These are phyloP conservation scores for Cytidiella melzeri DNA, from an alignment of 768 basidiomycete species.

Conservation along the genomic window DNA sequence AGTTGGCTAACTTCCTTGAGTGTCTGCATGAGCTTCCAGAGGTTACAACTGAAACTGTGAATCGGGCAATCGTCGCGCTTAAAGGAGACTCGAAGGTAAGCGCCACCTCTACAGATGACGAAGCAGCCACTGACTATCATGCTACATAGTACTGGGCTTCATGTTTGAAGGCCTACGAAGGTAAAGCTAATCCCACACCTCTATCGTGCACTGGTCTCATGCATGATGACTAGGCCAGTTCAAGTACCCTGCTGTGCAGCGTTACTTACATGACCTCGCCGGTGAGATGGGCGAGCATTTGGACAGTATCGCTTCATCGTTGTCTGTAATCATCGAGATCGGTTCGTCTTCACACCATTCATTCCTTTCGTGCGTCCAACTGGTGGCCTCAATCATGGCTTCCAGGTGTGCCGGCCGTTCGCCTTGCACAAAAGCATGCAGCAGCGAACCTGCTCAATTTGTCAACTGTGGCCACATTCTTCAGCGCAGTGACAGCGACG, in stretches of 20 bases:
- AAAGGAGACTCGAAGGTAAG: conserved; percentile 63
- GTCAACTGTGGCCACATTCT: conserved; percentile 74
- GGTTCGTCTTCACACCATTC: conserved; percentile 36
- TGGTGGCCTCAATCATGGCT: background rate
- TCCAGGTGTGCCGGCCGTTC: conserved; percentile 67
- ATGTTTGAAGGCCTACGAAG: conserved; percentile 58
- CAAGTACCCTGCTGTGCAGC: conserved; percentile 62
- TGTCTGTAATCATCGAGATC: conserved; percentile 74
- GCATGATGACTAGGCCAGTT: conserved; percentile 51
- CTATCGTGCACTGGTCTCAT: conserved; percentile 4
- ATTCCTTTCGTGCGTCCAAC: background rate
- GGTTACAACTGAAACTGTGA: conserved; percentile 67
- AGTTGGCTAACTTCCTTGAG: conserved; percentile 60
- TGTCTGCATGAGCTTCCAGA: conserved; percentile 77
- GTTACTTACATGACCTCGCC: conserved; percentile 70
- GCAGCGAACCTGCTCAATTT: conserved; percentile 65
- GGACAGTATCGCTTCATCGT: conserved; percentile 57
- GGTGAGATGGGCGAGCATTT: conserved; percentile 72
- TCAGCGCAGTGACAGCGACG: conserved; percentile 69
- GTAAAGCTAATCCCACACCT: conserved; percentile 38
- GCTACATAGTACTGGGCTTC: conserved; percentile 63
- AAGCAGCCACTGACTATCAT: conserved; percentile 6
- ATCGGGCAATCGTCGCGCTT: conserved; percentile 59
- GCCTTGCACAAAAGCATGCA: conserved; percentile 68
- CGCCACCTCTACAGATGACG: background rate